These are phyloP conservation scores for Mikania micrantha DNA, from an alignment of 129 eudicot species.

Conservation along the genomic window DNA sequence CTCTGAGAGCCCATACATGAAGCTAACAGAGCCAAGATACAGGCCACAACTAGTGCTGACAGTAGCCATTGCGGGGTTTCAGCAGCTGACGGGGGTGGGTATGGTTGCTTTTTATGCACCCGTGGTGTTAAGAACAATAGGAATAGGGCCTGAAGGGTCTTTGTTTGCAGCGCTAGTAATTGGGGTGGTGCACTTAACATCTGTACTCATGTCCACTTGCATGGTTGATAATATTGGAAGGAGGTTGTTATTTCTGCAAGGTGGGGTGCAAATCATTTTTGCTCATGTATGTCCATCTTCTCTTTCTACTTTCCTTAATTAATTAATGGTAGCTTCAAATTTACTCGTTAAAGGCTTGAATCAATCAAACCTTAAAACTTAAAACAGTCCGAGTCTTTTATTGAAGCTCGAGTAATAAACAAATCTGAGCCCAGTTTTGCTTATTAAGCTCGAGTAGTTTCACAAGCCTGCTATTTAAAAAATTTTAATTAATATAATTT, in stretches of 20 bases:
- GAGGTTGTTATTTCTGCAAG: conserved; percentile 36
- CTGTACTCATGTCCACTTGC: conserved; percentile 31
- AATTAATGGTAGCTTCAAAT: no score
- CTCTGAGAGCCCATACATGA: conserved; percentile 10
- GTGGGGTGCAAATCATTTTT: conserved; percentile 39
- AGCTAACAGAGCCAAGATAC: conserved; percentile 18
- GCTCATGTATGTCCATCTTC: conserved; percentile 21
- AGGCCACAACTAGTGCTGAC: conserved; percentile 36
- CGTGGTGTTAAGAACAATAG: conserved; percentile 31
- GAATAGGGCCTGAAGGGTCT: conserved; percentile 21
- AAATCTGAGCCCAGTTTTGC: no score
- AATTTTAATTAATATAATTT: no score
- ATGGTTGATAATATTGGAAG: conserved; percentile 43
- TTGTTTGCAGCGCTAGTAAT: conserved; percentile 26
- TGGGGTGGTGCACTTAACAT: conserved; percentile 29
- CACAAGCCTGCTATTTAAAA: no score
- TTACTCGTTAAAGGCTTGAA: no score
- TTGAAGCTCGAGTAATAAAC: no score
- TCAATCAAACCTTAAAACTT: no score
- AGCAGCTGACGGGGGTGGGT: conserved; percentile 43
- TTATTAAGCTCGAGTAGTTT: no score
- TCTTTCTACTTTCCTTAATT: neutral
- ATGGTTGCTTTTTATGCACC: conserved; percentile 47
- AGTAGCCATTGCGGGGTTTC: conserved; percentile 32
- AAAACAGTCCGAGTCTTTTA: no score